Base-by-base conservation (phyloP, 768 basidiomycete genomes). In the Peribolospora baueri region DNA sequence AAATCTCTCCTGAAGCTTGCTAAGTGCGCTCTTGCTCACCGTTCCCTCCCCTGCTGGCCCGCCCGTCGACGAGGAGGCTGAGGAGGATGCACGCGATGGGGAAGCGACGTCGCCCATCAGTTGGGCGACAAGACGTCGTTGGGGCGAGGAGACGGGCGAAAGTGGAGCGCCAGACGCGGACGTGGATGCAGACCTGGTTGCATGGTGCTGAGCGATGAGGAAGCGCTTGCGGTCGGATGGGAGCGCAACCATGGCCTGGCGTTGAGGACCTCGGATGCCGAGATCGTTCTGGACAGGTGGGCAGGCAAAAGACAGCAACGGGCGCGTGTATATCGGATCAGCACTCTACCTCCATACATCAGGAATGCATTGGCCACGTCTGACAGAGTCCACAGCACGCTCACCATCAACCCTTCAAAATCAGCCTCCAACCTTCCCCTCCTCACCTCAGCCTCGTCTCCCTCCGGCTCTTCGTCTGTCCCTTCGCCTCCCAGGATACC, bases 361-460 rank as follows among this genome's bases (percentile, higher is more conserved):
- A 25, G 25, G 43, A 48, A 3, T 11, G 43, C 3, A 3, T 9
- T 0, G 25, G 7, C 7, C 10, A 36, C 10, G 5, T 1, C 7
- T 13, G 39, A 54, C 1, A 40, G 9, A 13, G 46, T 42, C 7
- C 11, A 7, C 5, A 10, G 5, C n/a, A 5, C 3, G 66, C 77
- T 52, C 62, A 83, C 82, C 63, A 88, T 73, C 71, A 84, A 76
- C 46, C 72, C 69, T 54, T 84, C 80, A 57, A 84, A 83, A 40
- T 73, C 74, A 10, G 63, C 64, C 14, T 57, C 60, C 7, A 59
- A 10, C 25, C 0, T 39, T n/a, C 45, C 8, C 50, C 5, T 45
- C 50, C n/a, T 54, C 52, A 1, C 25, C 48, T 60, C 55, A 56
- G 76, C 54, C 25, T 45, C 74, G 40, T 73, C 66, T 37, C 68